Evolutionary conservation across 1,284 basidiomycete species (phyloP), one percentile per base, ranked within the genome.

Genomic region (Rhodofomes roseus): DNA sequence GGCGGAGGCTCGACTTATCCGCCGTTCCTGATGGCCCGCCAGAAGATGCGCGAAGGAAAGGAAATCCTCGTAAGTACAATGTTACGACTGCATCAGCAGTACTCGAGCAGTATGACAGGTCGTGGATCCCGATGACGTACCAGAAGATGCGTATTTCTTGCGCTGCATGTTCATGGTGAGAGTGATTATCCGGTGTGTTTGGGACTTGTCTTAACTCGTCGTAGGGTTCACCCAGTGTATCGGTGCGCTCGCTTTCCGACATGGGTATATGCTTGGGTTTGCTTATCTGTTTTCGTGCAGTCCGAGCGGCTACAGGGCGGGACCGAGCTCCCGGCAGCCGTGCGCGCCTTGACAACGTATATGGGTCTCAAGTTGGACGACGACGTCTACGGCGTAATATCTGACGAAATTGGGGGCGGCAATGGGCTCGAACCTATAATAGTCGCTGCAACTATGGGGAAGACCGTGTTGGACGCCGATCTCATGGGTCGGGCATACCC

Each of bases 381-480:
- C 2, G 69, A 72, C 57, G 65, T 68, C 51, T 57, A 65, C 6
- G 77, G 76, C 12, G 70, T 75, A 0, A 73, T 80, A 14, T 77
- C 78, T 18, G 79, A 81, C 55, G 81, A 84, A 67, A 83, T 86
- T 51, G 84, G 84, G 16, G 84, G 84, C 12, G 79, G 78, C 18
- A 86, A 86, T 63, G 84, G 84, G 36, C 76, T 85, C 62, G 76
- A 83, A 71, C 77, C 79, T 27, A 75, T 83, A 68, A 72, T 81
- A 22, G 73, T 78, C 44, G 79, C 80, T 4, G 71, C 75, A 9
- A 67, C 69, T 54, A 66, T 70, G 65, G 65, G 65, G 46, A 70
- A 68, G 60, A 50, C 61, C 20, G 66, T 70, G 12, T 59, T 71
- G 2, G 68, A 72, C 58, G 71, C 73, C 34, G 84, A 86, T 67